Percentiles rank a stretch among this genome's conserved stretches.
Conservation (phyloP, 2,329 filamentous ascomycete genomes). For the Teratosphaeria nubilosa region DNA sequence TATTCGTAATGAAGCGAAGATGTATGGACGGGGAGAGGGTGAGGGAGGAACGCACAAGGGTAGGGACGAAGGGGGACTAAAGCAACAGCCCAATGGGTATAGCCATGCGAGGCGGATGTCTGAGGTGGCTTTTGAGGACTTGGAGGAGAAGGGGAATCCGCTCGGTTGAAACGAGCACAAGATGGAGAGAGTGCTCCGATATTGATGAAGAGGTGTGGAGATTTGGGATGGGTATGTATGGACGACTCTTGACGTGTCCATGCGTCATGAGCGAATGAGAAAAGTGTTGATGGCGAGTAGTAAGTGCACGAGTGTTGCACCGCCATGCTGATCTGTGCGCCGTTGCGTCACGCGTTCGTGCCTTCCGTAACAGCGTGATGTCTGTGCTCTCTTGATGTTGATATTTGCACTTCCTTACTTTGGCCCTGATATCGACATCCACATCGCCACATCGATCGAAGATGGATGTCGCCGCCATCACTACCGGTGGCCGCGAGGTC, state of each 20-base stretch:
- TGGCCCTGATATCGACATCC: neutral
- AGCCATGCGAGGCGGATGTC: conserved; percentile 1
- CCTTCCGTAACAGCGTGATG: neutral
- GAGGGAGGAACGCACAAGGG: neutral
- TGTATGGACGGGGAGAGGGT: neutral
- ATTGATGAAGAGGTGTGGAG: neutral
- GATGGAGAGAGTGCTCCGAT: neutral
- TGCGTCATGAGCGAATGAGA: neutral
- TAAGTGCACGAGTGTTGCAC: neutral
- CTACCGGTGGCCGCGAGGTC: neutral
- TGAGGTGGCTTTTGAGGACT: conserved; percentile 17
- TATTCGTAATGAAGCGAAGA: conserved; percentile 5
- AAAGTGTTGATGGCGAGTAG: neutral
- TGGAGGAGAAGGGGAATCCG: conserved; percentile 22
- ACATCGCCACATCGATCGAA: neutral
- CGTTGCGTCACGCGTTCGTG: neutral
- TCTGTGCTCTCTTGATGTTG: neutral
- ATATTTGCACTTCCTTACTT: neutral
- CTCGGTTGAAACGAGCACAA: conserved; percentile 7
- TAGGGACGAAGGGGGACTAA: neutral
- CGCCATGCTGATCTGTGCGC: neutral
- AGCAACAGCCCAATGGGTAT: neutral
- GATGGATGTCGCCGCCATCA: neutral
- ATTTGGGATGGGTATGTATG: neutral
- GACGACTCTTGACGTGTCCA: neutral